Conservation (phyloP, 192 early-diverging fungal species). For the Haplosporangium gracile region DNA sequence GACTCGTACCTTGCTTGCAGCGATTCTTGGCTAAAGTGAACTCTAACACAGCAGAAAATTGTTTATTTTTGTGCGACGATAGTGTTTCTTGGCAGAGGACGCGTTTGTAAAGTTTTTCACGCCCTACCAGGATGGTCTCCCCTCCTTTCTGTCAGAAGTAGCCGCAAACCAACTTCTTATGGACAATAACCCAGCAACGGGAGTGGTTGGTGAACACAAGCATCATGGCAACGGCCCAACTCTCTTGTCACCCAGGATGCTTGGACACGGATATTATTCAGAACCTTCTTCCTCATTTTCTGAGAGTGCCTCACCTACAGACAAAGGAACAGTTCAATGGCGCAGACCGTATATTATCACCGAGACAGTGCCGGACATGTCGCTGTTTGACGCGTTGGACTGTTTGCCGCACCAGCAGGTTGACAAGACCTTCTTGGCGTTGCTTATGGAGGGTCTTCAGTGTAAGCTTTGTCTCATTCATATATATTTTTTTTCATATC, state of each 20-base stretch:
- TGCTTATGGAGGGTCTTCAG: not conserved
- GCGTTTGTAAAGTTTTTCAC: conserved; percentile 57
- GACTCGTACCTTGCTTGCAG: too few relatives aligned
- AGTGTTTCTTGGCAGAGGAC: conserved; percentile 39
- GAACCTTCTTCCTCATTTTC: not conserved
- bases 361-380: not conserved
- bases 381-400: not conserved
- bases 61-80: not conserved
- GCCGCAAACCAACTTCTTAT: conserved; percentile 19
- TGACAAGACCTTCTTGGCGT: not conserved
- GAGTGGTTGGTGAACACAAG: not conserved
- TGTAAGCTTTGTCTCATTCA: not conserved
- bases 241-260: conserved; percentile 27
- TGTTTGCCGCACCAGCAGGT: not conserved
- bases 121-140: conserved; percentile 37
- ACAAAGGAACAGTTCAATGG: conserved; percentile 12
- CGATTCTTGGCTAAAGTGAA: not conserved
- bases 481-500: too few relatives aligned
- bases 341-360: conserved; percentile 53
- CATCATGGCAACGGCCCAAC: too few relatives aligned
- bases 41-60: not conserved
- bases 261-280: conserved; percentile 42
- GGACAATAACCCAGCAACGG: not conserved
- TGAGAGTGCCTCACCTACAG: not conserved
- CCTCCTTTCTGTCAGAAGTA: conserved; percentile 28